phyloP scores from a whole-genome alignment of 2,329 filamentous ascomycete genomes.

The Furcasterigmium sp. region DNA sequence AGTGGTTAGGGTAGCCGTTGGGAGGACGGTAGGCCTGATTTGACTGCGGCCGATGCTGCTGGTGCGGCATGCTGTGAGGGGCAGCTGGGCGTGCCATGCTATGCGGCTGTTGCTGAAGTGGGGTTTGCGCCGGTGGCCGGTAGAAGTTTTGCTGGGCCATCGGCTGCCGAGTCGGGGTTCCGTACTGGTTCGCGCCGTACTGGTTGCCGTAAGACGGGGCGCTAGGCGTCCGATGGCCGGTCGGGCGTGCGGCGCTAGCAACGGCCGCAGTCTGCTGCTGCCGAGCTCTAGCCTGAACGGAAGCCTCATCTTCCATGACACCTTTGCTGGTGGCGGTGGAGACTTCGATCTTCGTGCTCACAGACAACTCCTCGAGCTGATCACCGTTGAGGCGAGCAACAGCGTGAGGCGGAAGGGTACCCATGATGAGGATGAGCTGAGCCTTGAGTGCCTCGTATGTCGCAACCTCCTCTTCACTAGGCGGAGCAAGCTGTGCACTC shows the following conservation, averaged over 20 bases:
- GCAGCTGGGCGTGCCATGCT: constrained; percentile 23
- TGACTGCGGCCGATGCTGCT: constrained; percentile 30
- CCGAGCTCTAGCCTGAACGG: constrained; percentile 46
- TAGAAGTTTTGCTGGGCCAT: constrained; percentile 40
- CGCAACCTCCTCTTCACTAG: constrained; percentile 54
- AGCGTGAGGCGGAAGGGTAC: constrained; percentile 74
- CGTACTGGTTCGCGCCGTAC: constrained; percentile 41
- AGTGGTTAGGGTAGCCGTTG: constrained; percentile 41
- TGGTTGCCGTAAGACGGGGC: constrained; percentile 35
- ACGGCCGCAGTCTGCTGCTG: constrained; percentile 26
- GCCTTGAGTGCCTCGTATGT: constrained; percentile 71
- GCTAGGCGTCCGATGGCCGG: constrained; percentile 31
- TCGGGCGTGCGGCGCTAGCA: constrained; percentile 19
- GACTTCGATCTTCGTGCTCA: constrained; percentile 73
- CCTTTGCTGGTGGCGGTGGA: constrained; percentile 70
- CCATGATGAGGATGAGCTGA: constrained; percentile 68
- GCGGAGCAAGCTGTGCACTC: constrained; percentile 60
- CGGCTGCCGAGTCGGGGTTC: constrained; percentile 39
- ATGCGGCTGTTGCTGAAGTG: constrained; percentile 30
- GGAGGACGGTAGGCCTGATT: constrained; percentile 43
- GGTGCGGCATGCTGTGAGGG: constrained; percentile 23
- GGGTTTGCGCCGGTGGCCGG: constrained; percentile 31
- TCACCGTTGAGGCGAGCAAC: constrained; percentile 84
- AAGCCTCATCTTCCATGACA: constrained; percentile 78
- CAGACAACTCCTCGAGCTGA: constrained; percentile 74